Conservation (phyloP, 148 eudicot genomes). For the Camellia granthamiana region DNA sequence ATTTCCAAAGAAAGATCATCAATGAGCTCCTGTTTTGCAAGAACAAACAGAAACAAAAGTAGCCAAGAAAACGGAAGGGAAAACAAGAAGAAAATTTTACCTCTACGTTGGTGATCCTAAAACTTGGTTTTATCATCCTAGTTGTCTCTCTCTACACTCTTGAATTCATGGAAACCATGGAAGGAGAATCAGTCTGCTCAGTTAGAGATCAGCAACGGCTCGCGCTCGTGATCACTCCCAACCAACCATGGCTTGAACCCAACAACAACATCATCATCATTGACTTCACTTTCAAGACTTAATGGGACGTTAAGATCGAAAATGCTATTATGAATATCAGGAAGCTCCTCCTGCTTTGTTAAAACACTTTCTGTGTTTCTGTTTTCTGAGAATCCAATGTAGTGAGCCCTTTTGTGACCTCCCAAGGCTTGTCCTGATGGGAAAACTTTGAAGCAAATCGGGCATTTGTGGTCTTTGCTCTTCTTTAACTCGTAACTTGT, state of each 20-base stretch:
- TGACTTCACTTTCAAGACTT: constrained; percentile 11
- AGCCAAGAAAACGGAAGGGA: constrained; percentile 5
- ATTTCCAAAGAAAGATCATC: not conserved
- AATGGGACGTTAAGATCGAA: constrained; percentile 22
- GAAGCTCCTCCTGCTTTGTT: constrained; percentile 14
- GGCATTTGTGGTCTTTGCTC: constrained; percentile 33
- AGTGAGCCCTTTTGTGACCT: constrained; percentile 68
- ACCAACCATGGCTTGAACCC: constrained; percentile 30
- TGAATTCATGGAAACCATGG: not conserved
- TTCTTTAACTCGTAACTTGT: constrained; percentile 20
- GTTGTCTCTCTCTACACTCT: not conserved
- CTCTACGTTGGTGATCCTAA: not conserved
- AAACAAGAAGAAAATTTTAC: not conserved
- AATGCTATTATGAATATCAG: not conserved
- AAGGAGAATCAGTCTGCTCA: constrained; percentile 18
- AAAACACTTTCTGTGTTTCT: constrained; percentile 15
- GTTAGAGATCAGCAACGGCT: constrained; percentile 26
- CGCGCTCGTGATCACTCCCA: constrained; percentile 18
- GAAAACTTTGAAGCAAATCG: constrained; percentile 42
- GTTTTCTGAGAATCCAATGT: constrained; percentile 19
- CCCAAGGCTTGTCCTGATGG: constrained; percentile 59
- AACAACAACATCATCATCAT: constrained; percentile 9
- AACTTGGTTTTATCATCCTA: not conserved
- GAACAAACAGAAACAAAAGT: not conserved
- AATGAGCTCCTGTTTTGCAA: constrained; percentile 7